These are phyloP conservation scores for Penicillium angulare DNA, from an alignment of 495 filamentous ascomycete species.

Conservation along the genomic window DNA sequence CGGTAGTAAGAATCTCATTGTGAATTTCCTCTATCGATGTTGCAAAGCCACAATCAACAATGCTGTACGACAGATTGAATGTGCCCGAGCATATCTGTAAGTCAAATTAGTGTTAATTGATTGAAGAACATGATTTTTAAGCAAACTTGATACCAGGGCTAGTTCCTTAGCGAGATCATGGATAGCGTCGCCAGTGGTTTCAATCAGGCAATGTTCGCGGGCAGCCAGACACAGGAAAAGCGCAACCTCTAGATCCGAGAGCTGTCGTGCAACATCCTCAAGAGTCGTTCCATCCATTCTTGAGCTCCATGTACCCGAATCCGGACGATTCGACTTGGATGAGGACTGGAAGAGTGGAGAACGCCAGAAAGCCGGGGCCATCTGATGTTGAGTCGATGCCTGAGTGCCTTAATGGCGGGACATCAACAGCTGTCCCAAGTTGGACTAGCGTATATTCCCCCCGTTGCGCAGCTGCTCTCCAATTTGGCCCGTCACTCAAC, in stretches of 20 bases:
- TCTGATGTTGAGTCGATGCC: constrained; percentile 1
- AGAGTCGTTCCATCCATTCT: constrained; percentile 62
- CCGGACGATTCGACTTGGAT: not conserved
- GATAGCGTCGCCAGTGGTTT: constrained; percentile 60
- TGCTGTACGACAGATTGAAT: constrained; percentile 65
- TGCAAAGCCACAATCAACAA: constrained; percentile 67
- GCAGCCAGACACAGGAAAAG: constrained; percentile 74
- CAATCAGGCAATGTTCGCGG: constrained; percentile 84
- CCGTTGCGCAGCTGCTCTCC: constrained; percentile 4
- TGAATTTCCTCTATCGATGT: constrained; percentile 81
- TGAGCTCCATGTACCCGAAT: constrained; percentile 6
- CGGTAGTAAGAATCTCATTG: constrained; percentile 55
- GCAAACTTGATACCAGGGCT: constrained; percentile 52
- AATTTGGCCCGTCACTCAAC: constrained; percentile 13
- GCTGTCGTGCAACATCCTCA: constrained; percentile 61
- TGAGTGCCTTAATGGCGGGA: constrained; percentile 8
- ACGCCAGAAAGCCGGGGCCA: not conserved
- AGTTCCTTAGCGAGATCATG: constrained; percentile 70
- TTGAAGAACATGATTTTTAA: not conserved
- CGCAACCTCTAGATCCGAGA: constrained; percentile 89
- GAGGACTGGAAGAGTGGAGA: not conserved
- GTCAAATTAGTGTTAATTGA: constrained; percentile 1
- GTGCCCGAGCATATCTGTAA: constrained; percentile 61
- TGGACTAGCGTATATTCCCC: constrained; percentile 12
- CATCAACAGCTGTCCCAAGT: constrained; percentile 5